A percentile compares a stretch with the other conserved stretches of the same genome.
Evolutionary conservation across 2,329 filamentous ascomycete species (phyloP).

Genomic region (Fusarium sp.): DNA sequence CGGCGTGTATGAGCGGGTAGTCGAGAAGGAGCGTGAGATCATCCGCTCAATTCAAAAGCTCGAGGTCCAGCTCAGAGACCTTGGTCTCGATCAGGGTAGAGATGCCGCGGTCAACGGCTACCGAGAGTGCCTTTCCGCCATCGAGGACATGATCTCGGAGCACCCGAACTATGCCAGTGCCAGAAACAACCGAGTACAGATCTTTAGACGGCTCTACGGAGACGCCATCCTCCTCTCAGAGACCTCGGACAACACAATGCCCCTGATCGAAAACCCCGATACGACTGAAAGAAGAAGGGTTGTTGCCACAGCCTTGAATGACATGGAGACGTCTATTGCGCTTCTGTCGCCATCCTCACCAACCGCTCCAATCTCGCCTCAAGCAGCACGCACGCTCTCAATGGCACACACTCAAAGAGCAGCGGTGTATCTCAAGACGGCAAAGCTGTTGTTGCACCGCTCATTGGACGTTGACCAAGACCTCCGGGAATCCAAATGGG

Average conservation of each 20-base stretch:
- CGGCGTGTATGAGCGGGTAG: constrained; percentile 63
- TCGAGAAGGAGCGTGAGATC: constrained; percentile 64
- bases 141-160: constrained; percentile 68
- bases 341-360: constrained; percentile 67
- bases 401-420: constrained; percentile 80
- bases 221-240: constrained; percentile 66
- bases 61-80: constrained; percentile 64
- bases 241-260: constrained; percentile 52
- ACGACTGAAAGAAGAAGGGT: constrained; percentile 53
- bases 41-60: constrained; percentile 66
- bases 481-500: constrained; percentile 63
- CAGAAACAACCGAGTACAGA: constrained; percentile 80
- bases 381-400: constrained; percentile 74
- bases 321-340: constrained; percentile 69
- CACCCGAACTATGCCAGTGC: constrained; percentile 78
- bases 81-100: constrained; percentile 51
- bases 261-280: constrained; percentile 55
- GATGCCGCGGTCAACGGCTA: constrained; percentile 59
- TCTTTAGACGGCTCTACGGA: constrained; percentile 71
- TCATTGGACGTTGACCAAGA: constrained; percentile 53
- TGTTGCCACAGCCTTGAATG: constrained; percentile 59
- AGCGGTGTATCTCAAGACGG: constrained; percentile 70
- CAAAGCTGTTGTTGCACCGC: constrained; percentile 59
- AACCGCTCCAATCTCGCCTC: constrained; percentile 68
- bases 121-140: constrained; percentile 57